Evolutionary conservation across 192 early-diverging fungal genomes (phyloP), one percentile per base, ranked within the genome.

Genomic region (Coemansia sp.): DNA sequence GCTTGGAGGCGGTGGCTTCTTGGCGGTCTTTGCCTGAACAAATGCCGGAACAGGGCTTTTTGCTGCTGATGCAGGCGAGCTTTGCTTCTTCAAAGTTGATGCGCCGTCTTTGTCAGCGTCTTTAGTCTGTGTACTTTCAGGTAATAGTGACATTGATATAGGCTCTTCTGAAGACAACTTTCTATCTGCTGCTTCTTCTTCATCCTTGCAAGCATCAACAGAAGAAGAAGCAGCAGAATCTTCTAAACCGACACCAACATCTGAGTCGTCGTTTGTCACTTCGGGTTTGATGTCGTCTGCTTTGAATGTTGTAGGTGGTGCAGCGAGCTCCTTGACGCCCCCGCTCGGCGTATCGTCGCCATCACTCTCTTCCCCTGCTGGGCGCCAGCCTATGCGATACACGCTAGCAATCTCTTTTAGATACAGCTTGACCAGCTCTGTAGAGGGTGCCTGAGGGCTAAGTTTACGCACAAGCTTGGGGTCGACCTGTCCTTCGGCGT

Each of bases 321-420:
- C 46, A 25, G 21, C 46, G 22, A 48, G 46, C 48, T 66, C 66
- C 18, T 34, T 45, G 2, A 79, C 24, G 48, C 57, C 60, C 22
- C 66, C 72, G 25, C 57, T 39, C 22, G 64, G 57, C 23, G 51
- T 50, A 9, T 56, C 68, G 37, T 69, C 59, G 18, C 46, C 60
- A 8, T 24, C 55, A 27, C 82, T 71, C 21, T 66, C 60, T 4
- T 81, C 72, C 25, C 69, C 71, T 25, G 82, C 66, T 0, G 85
- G 73, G 6, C 78, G 79, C 87, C 89, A 98, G 10, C 69, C 53
- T 3, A 95, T 84, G 48, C 86, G 84, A 59, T 90, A 94, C 0
- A 87, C 77, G 42, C 80, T 86, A 25, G 95, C 93, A 64, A 98
- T 95, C 58, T 92, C 89, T 56, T 89, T 89, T 38, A 98, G 66